phyloP scores from a whole-genome alignment of 208 protist species.

The Acanthamoeba divionensis region DNA sequence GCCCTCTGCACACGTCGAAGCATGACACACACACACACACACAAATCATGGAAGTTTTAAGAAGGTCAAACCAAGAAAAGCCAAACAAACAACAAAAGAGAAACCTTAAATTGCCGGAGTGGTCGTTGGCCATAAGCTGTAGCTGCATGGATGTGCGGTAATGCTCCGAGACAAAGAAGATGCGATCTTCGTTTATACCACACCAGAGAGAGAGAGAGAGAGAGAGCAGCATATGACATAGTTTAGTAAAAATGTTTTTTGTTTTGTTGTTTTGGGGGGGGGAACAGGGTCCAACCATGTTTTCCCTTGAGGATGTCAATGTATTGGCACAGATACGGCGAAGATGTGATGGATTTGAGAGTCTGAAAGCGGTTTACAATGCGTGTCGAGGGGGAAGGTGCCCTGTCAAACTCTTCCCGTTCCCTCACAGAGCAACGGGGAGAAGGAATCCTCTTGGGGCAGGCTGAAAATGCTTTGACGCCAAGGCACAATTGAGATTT shows the following conservation, averaged over 20 bases:
- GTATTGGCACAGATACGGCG: slow-evolving; percentile 33
- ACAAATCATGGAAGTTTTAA: not conserved
- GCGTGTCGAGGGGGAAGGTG: not conserved
- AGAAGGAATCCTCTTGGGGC: not conserved
- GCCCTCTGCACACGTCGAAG: not conserved
- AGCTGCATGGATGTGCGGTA: not conserved
- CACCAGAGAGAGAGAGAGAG: not conserved
- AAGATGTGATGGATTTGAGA: not conserved
- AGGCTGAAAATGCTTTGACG: not conserved
- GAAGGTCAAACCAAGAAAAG: not conserved
- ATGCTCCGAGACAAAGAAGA: slow-evolving; percentile 30
- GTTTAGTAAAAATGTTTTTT: not conserved
- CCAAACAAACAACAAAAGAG: not conserved
- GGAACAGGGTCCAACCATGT: not conserved
- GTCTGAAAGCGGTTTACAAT: slow-evolving; percentile 41
- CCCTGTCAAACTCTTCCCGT: not conserved
- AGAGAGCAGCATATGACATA: not conserved
- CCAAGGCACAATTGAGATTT: slow-evolving; percentile 33
- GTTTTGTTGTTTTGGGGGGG: not conserved
- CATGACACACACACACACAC: not conserved
- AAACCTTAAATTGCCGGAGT: not conserved
- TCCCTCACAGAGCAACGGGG: not conserved
- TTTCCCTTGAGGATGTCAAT: slow-evolving; percentile 24
- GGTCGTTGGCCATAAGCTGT: not conserved
- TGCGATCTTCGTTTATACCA: not conserved